Evolutionary conservation across 495 filamentous ascomycete genomes (phyloP).

Genomic region (Penicillium argentinense): DNA sequence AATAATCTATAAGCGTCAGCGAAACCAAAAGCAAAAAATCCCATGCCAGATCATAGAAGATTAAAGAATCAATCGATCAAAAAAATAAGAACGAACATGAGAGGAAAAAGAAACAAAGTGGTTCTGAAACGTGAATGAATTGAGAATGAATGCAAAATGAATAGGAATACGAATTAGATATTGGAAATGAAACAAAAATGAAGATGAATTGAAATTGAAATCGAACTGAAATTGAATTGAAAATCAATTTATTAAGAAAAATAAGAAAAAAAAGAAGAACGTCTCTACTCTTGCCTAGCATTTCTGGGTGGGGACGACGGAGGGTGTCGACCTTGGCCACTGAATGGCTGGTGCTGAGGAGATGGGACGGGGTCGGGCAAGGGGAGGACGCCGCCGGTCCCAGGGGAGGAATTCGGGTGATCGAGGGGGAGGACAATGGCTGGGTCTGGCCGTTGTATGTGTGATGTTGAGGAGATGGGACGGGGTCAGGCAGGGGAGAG

Average conservation of each 20-base stretch:
- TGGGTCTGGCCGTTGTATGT: too few relatives aligned
- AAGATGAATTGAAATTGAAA: slow-evolving; percentile 1
- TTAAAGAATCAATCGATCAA: too few relatives aligned
- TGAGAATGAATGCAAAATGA: slow-evolving; percentile 1
- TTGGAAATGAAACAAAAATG: background rate
- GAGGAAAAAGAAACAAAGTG: slow-evolving; percentile 5
- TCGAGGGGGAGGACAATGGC: slow-evolving; percentile 38
- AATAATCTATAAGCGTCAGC: too few relatives aligned
- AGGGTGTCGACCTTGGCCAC: too few relatives aligned
- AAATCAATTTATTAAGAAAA: too few relatives aligned
- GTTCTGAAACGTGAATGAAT: background rate
- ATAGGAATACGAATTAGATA: slow-evolving; percentile 2
- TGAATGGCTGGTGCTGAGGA: slow-evolving; percentile 19
- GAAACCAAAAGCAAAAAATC: too few relatives aligned
- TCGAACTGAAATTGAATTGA: too few relatives aligned
- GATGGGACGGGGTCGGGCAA: slow-evolving; percentile 29
- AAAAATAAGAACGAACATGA: background rate
- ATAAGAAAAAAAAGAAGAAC: too few relatives aligned
- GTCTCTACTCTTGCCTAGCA: too few relatives aligned
- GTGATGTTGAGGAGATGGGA: slow-evolving; percentile 22
- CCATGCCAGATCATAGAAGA: too few relatives aligned
- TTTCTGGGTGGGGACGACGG: too few relatives aligned
- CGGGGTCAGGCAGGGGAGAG: slow-evolving; percentile 26
- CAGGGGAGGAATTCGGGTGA: slow-evolving; percentile 40
- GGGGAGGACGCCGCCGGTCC: slow-evolving; percentile 28